Evolutionary conservation across 305 asterid genomes (phyloP).

Genomic region (Ruellia speciosa): DNA sequence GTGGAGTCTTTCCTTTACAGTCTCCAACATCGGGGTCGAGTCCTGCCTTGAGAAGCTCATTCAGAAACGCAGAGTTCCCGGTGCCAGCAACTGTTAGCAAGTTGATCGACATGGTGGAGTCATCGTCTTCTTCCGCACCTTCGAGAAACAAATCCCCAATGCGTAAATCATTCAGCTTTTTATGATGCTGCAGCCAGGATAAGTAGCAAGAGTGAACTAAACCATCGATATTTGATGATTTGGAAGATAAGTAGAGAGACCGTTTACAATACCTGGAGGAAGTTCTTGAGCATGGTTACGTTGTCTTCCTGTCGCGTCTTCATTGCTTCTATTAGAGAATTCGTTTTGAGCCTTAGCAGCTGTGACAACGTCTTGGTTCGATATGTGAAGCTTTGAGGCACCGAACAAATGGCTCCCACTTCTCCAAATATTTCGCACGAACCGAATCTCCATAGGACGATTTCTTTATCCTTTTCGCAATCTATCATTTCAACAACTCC

Average conservation of each 20-base stretch:
- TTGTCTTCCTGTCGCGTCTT: slow-evolving; percentile 61
- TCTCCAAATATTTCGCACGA: slow-evolving; percentile 80
- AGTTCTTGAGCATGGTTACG: slow-evolving; percentile 59
- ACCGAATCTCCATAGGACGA: slow-evolving; percentile 35
- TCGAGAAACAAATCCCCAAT: slow-evolving; percentile 52
- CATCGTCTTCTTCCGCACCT: slow-evolving; percentile 46
- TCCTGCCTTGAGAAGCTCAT: slow-evolving; percentile 77
- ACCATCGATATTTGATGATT: not conserved
- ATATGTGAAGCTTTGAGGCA: slow-evolving; percentile 63
- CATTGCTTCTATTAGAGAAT: slow-evolving; percentile 48
- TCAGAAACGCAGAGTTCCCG: slow-evolving; percentile 79
- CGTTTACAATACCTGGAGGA: slow-evolving; percentile 77
- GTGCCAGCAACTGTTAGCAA: slow-evolving; percentile 68
- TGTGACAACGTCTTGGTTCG: slow-evolving; percentile 80
- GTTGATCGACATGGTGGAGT: slow-evolving; percentile 52
- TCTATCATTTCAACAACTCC: slow-evolving; percentile 87
- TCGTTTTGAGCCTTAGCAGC: slow-evolving; percentile 62
- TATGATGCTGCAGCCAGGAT: slow-evolving; percentile 53
- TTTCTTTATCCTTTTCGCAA: slow-evolving; percentile 50
- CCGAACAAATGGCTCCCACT: slow-evolving; percentile 65
- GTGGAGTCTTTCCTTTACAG: slow-evolving; percentile 60
- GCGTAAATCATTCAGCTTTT: slow-evolving; percentile 52
- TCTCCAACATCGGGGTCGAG: slow-evolving; percentile 82
- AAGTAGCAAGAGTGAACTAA: no score
- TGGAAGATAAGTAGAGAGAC: no score